Conservation (phyloP, 108 stramenopile genomes). For the Epithemia pelagica region DNA sequence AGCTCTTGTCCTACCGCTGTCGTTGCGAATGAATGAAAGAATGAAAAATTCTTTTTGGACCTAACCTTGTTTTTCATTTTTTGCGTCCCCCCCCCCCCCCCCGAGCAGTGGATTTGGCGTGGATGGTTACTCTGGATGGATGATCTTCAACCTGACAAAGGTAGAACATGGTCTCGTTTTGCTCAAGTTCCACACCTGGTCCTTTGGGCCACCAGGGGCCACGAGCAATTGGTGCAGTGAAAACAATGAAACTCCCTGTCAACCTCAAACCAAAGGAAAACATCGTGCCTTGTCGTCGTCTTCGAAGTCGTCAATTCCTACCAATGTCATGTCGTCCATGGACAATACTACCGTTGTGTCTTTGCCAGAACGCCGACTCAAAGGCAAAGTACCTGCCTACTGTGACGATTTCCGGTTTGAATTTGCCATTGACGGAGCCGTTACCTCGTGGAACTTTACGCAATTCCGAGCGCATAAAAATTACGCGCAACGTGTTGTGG, state of each 20-base stretch:
- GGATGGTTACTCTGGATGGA: constrained; percentile 56
- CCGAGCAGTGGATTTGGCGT: constrained; percentile 33
- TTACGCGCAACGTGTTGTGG: constrained; percentile 27
- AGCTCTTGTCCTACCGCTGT: too few relatives aligned
- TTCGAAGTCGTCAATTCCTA: not conserved
- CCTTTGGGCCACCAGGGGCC: not conserved
- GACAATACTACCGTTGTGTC: not conserved
- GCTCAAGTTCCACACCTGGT: constrained; percentile 44
- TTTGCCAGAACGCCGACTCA: constrained; percentile 11
- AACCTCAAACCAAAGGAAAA: too few relatives aligned
- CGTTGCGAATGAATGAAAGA: too few relatives aligned
- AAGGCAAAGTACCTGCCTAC: not conserved
- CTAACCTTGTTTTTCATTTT: too few relatives aligned
- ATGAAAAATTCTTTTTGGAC: too few relatives aligned
- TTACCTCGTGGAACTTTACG: constrained; percentile 31
- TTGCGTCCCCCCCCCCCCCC: too few relatives aligned
- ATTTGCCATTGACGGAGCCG: constrained; percentile 55
- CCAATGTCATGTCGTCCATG: not conserved
- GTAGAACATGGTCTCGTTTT: constrained; percentile 52
- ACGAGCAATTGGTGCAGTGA: constrained; percentile 35
- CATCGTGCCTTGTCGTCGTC: not conserved
- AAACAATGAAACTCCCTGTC: constrained; percentile 22
- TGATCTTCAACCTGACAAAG: constrained; percentile 39
- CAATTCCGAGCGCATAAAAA: constrained; percentile 34
- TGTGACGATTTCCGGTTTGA: constrained; percentile 62